A percentile compares a stretch with the other conserved stretches of the same genome.
phyloP scores from a whole-genome alignment of 2,329 filamentous ascomycete species.

The Metarhizium brunneum region DNA sequence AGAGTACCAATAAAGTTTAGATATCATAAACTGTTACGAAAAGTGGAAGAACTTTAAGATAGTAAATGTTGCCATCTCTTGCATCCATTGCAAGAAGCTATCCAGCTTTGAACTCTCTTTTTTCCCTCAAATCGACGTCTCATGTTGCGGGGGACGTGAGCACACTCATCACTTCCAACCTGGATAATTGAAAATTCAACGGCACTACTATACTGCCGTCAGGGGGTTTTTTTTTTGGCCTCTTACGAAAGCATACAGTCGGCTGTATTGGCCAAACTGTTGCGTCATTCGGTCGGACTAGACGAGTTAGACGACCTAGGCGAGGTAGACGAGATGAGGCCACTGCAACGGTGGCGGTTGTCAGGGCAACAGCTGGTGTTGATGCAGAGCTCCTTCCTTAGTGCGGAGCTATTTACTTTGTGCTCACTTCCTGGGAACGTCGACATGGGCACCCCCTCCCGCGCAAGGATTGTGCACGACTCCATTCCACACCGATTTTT shows the following conservation, averaged over 20 bases:
- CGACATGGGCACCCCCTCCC: slow-evolving; percentile 1
- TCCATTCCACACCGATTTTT: neutral
- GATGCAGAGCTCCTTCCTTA: neutral
- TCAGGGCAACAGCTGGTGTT: neutral
- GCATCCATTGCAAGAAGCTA: too few relatives aligned
- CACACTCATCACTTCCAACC: neutral
- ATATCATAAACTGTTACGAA: too few relatives aligned
- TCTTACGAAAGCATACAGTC: neutral
- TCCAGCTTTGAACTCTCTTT: too few relatives aligned
- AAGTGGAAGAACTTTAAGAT: too few relatives aligned
- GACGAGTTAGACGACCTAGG: neutral
- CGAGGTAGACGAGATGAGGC: neutral
- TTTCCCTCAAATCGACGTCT: too few relatives aligned
- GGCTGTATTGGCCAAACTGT: neutral
- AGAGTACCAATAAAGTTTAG: too few relatives aligned
- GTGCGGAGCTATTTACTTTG: neutral
- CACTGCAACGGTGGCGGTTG: neutral
- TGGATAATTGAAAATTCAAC: too few relatives aligned
- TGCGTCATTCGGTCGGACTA: neutral
- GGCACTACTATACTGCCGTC: too few relatives aligned
- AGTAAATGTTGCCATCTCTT: too few relatives aligned
- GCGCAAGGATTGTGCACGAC: slow-evolving; percentile 3
- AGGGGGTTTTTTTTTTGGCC: too few relatives aligned
- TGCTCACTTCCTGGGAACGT: neutral
- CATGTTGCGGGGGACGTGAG: too few relatives aligned